These are phyloP conservation scores for Penicillium parvum DNA, from an alignment of 495 filamentous ascomycete species.

Conservation along the genomic window DNA sequence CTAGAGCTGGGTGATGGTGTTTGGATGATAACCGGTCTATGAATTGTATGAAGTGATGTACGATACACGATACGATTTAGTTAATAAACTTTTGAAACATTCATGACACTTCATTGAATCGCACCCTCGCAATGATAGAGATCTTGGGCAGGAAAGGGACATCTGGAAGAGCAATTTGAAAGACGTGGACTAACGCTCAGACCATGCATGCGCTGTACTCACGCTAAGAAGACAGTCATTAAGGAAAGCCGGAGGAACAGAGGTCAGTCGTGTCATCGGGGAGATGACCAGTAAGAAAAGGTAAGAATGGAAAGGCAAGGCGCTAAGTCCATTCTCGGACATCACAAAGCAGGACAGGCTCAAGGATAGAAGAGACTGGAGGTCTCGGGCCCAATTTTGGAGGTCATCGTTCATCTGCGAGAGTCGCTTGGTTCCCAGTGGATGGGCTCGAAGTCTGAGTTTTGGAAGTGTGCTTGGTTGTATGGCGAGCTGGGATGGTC, in stretches of 20 bases:
- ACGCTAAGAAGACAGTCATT: slow-evolving; percentile 29
- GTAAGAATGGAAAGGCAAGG: slow-evolving; percentile 2
- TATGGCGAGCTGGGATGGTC: slow-evolving; percentile 61
- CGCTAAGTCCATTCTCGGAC: slow-evolving; percentile 3
- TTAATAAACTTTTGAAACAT: too few relatives aligned
- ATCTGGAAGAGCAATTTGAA: too few relatives aligned
- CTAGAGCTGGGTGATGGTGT: too few relatives aligned
- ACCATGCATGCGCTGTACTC: slow-evolving; percentile 30
- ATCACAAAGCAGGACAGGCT: not conserved
- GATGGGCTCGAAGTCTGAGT: slow-evolving; percentile 75
- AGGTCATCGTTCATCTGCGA: slow-evolving; percentile 19
- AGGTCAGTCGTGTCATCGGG: not conserved
- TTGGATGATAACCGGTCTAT: too few relatives aligned
- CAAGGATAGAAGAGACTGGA: not conserved
- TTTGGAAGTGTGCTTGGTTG: slow-evolving; percentile 79
- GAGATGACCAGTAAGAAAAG: not conserved
- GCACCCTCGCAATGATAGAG: too few relatives aligned
- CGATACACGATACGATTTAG: too few relatives aligned
- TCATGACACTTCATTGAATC: too few relatives aligned
- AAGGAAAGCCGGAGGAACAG: slow-evolving; percentile 1
- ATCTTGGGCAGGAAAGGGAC: too few relatives aligned
- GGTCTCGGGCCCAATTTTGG: not conserved
- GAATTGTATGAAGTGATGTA: too few relatives aligned
- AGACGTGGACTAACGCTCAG: slow-evolving; percentile 20
- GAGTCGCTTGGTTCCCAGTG: slow-evolving; percentile 42